Base-by-base conservation (phyloP, 768 basidiomycete genomes). In the Boletus pseudo-olivaceus region DNA sequence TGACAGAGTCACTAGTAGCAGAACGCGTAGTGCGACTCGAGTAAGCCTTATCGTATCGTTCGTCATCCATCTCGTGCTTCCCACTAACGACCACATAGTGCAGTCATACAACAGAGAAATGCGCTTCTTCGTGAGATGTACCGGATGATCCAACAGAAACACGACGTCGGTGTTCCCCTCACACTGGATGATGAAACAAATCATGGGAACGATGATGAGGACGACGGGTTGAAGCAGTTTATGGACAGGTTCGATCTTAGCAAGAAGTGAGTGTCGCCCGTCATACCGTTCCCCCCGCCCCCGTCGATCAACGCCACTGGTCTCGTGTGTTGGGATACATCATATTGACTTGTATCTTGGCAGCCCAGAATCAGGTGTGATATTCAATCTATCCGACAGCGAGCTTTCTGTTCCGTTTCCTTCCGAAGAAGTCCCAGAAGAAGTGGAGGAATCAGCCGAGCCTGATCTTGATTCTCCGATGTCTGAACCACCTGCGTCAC, bases 71-170 rank as follows among this genome's bases (percentile, higher is more conserved):
- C 47, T 45, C 37, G 12, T 9, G 41, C 10, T 12, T 19, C 23
- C 26, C 8, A 19, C 46, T 39, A 4, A 58, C 34, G 9, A 26
- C 23, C 35, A 48, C 56, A 19, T 57, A 91, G 88, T 66, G 76
- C 75, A 59, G 84, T 91, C 57, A 70, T 82, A 41, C 71, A 77
- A 44, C 83, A 82, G 60, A 76, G 88, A 68, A 85, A 87, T 83
- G 83, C 75, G 49, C 78, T 90, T 46, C 78, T 91, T 66, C 77
- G 78, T 40, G 81, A 90, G 67, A 83, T 91, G 82, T 87, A 81
- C 71, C 70, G 73, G 49, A 80, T 91, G 75, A 77, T 88, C 46
- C 78, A 76, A 53, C 76, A 75, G 52, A 79, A 81, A 62, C 73
- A 79, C 48, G 73, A 73, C 58, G 62, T 78, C 41, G 78, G 78